phyloP scores from a whole-genome alignment of 441 rosid species.

The Gossypium schwendimanii region DNA sequence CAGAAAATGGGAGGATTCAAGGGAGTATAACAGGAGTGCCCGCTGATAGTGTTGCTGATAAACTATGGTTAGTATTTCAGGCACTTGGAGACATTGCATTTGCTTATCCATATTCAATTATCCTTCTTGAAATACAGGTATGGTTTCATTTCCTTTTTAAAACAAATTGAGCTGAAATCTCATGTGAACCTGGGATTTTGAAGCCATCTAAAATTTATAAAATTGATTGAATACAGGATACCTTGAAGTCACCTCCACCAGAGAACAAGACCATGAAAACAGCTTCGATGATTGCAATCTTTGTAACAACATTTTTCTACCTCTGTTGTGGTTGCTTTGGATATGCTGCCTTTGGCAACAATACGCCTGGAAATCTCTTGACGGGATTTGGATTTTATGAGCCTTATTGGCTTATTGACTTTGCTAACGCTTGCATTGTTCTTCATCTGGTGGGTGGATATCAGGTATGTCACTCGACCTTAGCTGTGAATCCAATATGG shows the following conservation, averaged over 20 bases:
- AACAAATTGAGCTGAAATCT: not conserved
- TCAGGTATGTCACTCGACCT: constrained; percentile 37
- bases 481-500: no score
- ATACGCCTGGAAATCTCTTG: constrained; percentile 72
- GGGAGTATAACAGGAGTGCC: constrained; percentile 61
- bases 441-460: constrained; percentile 79
- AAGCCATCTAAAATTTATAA: not conserved
- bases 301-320: constrained; percentile 58
- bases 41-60: constrained; percentile 33
- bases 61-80: constrained; percentile 47
- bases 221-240: constrained; percentile 39
- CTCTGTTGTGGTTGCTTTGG: constrained; percentile 77
- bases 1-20: constrained; percentile 45
- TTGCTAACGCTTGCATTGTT: constrained; percentile 76
- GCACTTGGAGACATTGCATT: constrained; percentile 76
- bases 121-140: constrained; percentile 80
- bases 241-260: constrained; percentile 61
- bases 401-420: constrained; percentile 76
- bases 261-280: constrained; percentile 74
- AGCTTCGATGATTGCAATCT: constrained; percentile 43
- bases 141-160: constrained; percentile 1
- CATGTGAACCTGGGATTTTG: not conserved
- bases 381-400: constrained; percentile 77
- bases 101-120: constrained; percentile 58
- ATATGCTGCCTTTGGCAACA: constrained; percentile 71